Base-by-base conservation (phyloP, 2,329 filamentous ascomycete species). In the Fusarium dimerum region DNA sequence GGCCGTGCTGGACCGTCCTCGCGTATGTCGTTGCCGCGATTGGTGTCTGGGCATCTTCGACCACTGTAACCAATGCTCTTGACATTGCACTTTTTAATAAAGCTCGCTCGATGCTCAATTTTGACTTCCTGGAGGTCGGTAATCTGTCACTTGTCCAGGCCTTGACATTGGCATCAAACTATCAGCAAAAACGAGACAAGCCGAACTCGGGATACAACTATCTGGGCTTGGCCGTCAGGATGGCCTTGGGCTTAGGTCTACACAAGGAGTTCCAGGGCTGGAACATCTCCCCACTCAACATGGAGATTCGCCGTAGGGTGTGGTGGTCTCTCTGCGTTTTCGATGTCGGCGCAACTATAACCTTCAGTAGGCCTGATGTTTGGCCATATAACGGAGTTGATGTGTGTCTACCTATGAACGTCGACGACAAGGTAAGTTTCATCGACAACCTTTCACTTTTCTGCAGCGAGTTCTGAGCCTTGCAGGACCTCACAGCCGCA, bases 191-290 rank as follows among this genome's bases (percentile, higher is more conserved):
- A 56, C 68, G 74, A 26, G 74, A 81, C 50, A 69, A 77, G 13
- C 77, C 78, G 5, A 81, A 81, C 56, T 79, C 78, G 0, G 76
- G 76, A 1, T 80, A 79, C 61, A 80, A 79, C 55, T 78, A 78
- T 47, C 70, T 78, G n/a, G 78, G 78, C 0, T 69, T 80, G 16
- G 78, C 78, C 0, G 71, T 75, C 16, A 68, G 78, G 20, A 77
- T 81, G 72, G 78, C 78, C 1, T 69, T 81, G 40, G 76, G 77
- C 0, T 59, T 81, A 7, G 78, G 79, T 0, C 66, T 82, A 2
- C 78, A 81, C 56, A 73, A 74, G n/a, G 77, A 80, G 45, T 67
- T 73, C 7, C 63, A 66, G 4, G 66, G 64, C 3, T 64, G 61
- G 50, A 65, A 64, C 29, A 67, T 71, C 20, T 66, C 67, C 2